phyloP scores from a whole-genome alignment of 75 land plant species.

The Sequoia sempervirens region DNA sequence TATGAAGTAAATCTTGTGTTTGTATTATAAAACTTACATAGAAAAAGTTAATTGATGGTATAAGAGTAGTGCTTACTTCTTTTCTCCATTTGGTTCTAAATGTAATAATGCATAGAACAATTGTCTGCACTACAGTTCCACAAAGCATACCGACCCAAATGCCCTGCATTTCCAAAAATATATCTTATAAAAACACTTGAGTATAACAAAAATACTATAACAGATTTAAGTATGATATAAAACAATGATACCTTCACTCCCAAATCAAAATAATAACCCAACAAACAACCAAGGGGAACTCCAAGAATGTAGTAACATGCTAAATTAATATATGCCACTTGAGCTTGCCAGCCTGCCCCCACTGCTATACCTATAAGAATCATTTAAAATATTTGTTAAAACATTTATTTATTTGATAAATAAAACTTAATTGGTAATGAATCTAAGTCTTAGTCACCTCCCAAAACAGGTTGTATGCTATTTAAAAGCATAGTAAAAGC shows the following conservation, averaged over 20 bases:
- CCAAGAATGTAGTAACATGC: no score
- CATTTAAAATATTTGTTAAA: no score
- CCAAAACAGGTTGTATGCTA: no score
- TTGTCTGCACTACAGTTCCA: conserved; percentile 20
- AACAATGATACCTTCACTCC: background rate
- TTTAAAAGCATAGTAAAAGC: no score
- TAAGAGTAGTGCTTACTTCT: conserved; percentile 22
- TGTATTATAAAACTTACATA: no score
- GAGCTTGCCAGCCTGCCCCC: no score
- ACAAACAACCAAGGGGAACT: no score
- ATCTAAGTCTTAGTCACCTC: background rate
- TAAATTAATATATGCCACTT: no score
- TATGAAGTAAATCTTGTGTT: background rate
- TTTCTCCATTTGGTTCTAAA: conserved; percentile 37
- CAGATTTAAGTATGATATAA: background rate
- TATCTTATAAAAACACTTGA: background rate
- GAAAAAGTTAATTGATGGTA: no score
- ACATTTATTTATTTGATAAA: background rate
- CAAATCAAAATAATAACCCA: no score
- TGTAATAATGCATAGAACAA: conserved; percentile 18
- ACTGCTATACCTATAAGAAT: no score
- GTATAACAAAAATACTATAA: background rate
- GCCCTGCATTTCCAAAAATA: background rate
- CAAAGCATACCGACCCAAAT: no score
- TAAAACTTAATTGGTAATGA: background rate